Evolutionary conservation across 495 filamentous ascomycete genomes (phyloP).

Genomic region (Trichoderma virens): DNA sequence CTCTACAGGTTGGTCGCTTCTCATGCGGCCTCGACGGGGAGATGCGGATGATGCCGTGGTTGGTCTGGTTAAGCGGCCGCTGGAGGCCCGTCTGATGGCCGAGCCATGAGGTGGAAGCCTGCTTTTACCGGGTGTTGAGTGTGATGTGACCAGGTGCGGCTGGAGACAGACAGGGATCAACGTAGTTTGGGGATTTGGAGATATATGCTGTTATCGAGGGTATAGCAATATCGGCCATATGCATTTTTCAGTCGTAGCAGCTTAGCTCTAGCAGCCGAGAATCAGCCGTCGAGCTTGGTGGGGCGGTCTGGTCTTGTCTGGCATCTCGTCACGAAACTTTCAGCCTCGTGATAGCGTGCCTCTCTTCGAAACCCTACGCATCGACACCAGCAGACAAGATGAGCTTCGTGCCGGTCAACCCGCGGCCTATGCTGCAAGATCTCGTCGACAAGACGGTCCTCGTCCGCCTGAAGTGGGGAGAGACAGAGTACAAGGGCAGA

Average conservation of each 20-base stretch:
- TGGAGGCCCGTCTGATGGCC: background rate
- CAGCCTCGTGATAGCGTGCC: slow-evolving; percentile 5
- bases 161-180: background rate
- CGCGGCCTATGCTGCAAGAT: slow-evolving; percentile 79
- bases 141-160: background rate
- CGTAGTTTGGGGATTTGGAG: background rate
- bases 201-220: background rate
- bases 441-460: slow-evolving; percentile 87
- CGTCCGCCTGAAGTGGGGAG: slow-evolving; percentile 93
- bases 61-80: background rate
- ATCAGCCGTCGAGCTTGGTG: background rate
- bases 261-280: background rate
- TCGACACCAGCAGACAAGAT: slow-evolving; percentile 25
- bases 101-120: background rate
- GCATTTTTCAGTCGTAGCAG: background rate
- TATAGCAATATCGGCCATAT: background rate
- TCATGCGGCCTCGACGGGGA: background rate
- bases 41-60: slow-evolving; percentile 7
- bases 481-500: slow-evolving; percentile 90
- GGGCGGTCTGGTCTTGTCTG: background rate
- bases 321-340: slow-evolving; percentile 6
- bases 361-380: background rate
- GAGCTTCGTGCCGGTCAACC: slow-evolving; percentile 74
- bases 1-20: slow-evolving; percentile 2
- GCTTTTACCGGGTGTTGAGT: background rate